phyloP scores from a whole-genome alignment of 805 yeast species.

The Dipodascus geniculatus region DNA sequence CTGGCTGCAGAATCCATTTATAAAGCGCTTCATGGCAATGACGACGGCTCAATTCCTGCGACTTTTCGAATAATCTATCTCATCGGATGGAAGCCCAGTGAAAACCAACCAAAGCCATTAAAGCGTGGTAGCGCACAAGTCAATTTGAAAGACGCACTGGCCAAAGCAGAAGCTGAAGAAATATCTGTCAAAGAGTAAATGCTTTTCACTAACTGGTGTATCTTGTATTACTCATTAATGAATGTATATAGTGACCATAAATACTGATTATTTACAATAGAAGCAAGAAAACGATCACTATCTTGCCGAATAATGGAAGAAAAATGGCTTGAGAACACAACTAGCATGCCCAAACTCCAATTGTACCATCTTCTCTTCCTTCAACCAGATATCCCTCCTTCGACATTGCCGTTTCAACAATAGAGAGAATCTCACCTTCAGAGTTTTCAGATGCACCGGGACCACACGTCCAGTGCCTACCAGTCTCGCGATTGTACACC shows the following conservation, averaged over 20 bases:
- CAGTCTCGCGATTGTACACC: conserved; percentile 45
- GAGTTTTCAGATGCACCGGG: conserved; percentile 26
- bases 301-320: too few relatives aligned
- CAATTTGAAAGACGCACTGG: conserved; percentile 47
- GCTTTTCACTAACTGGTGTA: neutral
- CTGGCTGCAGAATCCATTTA: conserved; percentile 73
- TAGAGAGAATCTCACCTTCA: conserved; percentile 12
- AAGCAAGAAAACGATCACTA: neutral
- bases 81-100: conserved; percentile 82
- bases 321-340: too few relatives aligned
- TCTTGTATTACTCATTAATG: neutral
- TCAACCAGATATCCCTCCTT: conserved; percentile 57
- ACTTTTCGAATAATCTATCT: conserved; percentile 68
- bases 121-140: conserved; percentile 62
- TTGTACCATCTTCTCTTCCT: conserved; percentile 47
- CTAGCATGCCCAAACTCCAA: conserved; percentile 55
- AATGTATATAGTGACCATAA: neutral
- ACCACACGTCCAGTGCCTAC: conserved; percentile 43
- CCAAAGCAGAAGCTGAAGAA: neutral
- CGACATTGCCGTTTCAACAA: conserved; percentile 36
- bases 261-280: neutral
- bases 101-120: conserved; percentile 59
- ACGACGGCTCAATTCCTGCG: conserved; percentile 55
- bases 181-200: neutral
- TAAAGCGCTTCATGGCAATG: conserved; percentile 55